Base-by-base conservation (phyloP, 108 stramenopile genomes). In the Skeletonema potamos region DNA sequence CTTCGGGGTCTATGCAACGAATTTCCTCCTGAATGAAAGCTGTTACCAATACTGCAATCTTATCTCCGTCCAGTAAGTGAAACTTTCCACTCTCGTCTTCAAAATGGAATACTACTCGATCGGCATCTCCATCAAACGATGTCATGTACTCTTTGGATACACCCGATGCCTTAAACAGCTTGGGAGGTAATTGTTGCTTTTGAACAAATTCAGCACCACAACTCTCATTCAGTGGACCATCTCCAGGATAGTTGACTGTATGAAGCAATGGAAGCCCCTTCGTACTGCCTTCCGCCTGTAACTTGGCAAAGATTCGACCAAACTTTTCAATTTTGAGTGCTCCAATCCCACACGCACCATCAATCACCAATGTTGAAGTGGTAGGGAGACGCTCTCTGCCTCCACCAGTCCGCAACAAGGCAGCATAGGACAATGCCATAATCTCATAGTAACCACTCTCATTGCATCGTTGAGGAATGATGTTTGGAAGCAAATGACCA, bases 51-150 rank as follows among this genome's bases (percentile, higher is more conserved):
- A 84, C 85, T 20, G 98, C 96, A 72, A 99, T 97, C 74, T 96
- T 96, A 66, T 99, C 99, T 6, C 99, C 99, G 86, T 99, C 99
- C 61, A 97, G 73, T 27, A 99, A 70, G 29, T 80, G 62, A 66
- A 93, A 87, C 29, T 72, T 70, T 4, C 68, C 70, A 34, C 27
- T 29, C 22, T 24, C 54, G 65, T 76, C 77, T 70, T 77, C 74
- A 60, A 43, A 87, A 84, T 96, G 93, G 85, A 96, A 99, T 34
- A 99, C 97, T 48, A 99, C 85, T 3, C 99, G 90, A 83, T 99
- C 99, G 11, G 97, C 97, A 84, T 99, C 99, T 59, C 99, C 99
- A 76, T 99, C 99, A 44, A 98, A 80, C 26, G 96, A 94, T 63
- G 86, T 84, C 76, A 83, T 79, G 74, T 95, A 89, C 34, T 34